Evolutionary conservation across 106 monocot species (phyloP).

Genomic region (Allium fistulosum): DNA sequence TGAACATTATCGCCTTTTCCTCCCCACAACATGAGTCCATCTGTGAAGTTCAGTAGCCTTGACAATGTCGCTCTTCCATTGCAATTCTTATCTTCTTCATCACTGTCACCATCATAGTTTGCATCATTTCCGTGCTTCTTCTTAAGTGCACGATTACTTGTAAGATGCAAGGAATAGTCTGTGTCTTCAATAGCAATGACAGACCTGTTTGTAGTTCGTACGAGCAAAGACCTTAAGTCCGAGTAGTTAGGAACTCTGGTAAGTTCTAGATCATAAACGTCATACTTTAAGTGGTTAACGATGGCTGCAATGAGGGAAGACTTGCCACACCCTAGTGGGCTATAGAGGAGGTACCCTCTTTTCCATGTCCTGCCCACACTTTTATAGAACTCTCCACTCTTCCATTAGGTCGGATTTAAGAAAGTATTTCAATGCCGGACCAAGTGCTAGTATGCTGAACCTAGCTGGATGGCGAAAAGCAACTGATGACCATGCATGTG

Average conservation of each 20-base stretch:
- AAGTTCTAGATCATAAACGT: slow-evolving; percentile 85
- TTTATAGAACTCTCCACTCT: slow-evolving; percentile 41
- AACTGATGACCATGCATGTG: slow-evolving; percentile 53
- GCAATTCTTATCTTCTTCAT: neutral
- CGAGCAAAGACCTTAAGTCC: slow-evolving; percentile 77
- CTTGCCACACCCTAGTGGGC: slow-evolving; percentile 83
- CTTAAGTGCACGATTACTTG: too few species aligned
- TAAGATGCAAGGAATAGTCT: slow-evolving; percentile 68
- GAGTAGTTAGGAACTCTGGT: slow-evolving; percentile 71
- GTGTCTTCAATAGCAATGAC: slow-evolving; percentile 94
- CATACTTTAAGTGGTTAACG: slow-evolving; percentile 72
- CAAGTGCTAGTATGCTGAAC: slow-evolving; percentile 81
- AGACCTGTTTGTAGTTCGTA: slow-evolving; percentile 76
- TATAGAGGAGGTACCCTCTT: slow-evolving; percentile 66
- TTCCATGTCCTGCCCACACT: slow-evolving; percentile 79
- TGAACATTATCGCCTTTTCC: slow-evolving; percentile 14
- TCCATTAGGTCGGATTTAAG: slow-evolving; percentile 46
- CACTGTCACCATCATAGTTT: neutral
- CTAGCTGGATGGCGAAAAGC: slow-evolving; percentile 93
- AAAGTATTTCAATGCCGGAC: slow-evolving; percentile 36
- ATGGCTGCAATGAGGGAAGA: slow-evolving; percentile 93
- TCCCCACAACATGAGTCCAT: slow-evolving; percentile 14
- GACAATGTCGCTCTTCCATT: slow-evolving; percentile 8
- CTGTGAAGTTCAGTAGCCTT: slow-evolving; percentile 9
- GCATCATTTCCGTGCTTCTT: slow-evolving; percentile 7